A percentile compares a stretch with the other conserved stretches of the same genome.
phyloP scores from a whole-genome alignment of 1,284 basidiomycete species.

The Trametes versicolor region DNA sequence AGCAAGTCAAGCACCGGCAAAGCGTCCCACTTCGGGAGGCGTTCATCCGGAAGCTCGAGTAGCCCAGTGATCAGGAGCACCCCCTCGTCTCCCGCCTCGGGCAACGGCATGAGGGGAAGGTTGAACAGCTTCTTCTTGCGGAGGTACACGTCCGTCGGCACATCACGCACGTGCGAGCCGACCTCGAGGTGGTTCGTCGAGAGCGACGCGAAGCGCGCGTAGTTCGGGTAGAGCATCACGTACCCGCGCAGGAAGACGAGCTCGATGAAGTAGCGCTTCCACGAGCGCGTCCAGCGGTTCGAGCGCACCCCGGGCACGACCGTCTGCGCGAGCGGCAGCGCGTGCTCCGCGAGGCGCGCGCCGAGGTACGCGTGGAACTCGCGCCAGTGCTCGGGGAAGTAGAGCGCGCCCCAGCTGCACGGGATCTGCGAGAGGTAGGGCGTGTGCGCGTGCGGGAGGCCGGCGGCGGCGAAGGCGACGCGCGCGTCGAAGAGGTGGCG shows the following conservation, averaged over 20 bases:
- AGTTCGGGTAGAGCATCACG: conserved; percentile 89
- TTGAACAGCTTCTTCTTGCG: conserved; percentile 72
- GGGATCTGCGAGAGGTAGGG: conserved; percentile 87
- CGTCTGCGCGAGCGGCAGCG: conserved; percentile 42
- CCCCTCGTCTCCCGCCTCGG: conserved; percentile 12
- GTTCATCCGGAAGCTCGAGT: conserved; percentile 63
- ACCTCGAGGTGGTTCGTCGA: conserved; percentile 89
- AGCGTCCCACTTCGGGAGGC: conserved; percentile 60
- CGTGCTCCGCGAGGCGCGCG: conserved; percentile 64
- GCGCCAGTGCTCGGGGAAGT: conserved; percentile 87
- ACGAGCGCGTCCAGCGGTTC: conserved; percentile 81
- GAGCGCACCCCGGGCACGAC: conserved; percentile 79
- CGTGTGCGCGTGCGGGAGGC: conserved; percentile 55
- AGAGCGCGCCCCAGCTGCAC: conserved; percentile 91
- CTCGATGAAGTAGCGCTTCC: conserved; percentile 91
- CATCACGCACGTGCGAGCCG: conserved; percentile 77
- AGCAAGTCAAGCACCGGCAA: conserved; percentile 79
- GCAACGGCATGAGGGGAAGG: conserved; percentile 71
- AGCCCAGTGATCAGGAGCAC: conserved; percentile 47
- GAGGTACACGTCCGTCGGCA: conserved; percentile 56
- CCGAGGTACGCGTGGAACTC: conserved; percentile 84
- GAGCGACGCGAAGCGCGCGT: conserved; percentile 69
- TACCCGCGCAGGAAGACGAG: conserved; percentile 82
- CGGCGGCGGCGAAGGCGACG: conserved; percentile 57
- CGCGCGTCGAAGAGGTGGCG: conserved; percentile 75